phyloP scores from a whole-genome alignment of 441 rosid genomes.

The Populus hybrid region DNA sequence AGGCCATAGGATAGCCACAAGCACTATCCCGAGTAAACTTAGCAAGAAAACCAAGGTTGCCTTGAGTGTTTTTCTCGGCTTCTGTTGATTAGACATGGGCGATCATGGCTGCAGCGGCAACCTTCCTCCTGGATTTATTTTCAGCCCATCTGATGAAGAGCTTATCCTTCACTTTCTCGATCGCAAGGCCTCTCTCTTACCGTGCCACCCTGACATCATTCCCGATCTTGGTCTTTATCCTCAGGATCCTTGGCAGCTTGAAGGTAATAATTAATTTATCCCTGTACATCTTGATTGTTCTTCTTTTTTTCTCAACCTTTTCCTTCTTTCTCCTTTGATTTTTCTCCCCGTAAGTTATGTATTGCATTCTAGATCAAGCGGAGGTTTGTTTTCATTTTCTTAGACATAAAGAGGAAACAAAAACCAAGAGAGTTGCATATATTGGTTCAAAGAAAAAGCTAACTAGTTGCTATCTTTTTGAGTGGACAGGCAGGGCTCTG shows the following conservation, averaged over 20 bases:
- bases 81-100: conserved; percentile 17
- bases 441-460: not conserved
- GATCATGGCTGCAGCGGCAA: conserved; percentile 14
- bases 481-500: conserved; percentile 37
- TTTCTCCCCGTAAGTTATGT: no score
- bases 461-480: not conserved
- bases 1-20: not conserved
- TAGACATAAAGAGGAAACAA: not conserved
- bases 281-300: not conserved
- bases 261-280: conserved; percentile 23
- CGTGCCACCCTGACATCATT: conserved; percentile 30
- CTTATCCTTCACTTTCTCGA: conserved; percentile 45
- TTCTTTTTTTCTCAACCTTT: not conserved
- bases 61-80: not conserved
- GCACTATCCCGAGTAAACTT: not conserved
- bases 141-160: conserved; percentile 49
- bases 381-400: not conserved
- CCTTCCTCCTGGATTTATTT: conserved; percentile 49
- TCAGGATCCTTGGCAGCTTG: conserved; percentile 43
- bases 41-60: not conserved
- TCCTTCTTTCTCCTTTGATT: not conserved
- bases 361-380: not conserved
- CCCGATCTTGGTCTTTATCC: conserved; percentile 37
- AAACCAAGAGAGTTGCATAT: not conserved
- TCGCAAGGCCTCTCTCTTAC: conserved; percentile 27